Conservation (phyloP, 768 basidiomycete species). For the Trametes cinnabarina region DNA sequence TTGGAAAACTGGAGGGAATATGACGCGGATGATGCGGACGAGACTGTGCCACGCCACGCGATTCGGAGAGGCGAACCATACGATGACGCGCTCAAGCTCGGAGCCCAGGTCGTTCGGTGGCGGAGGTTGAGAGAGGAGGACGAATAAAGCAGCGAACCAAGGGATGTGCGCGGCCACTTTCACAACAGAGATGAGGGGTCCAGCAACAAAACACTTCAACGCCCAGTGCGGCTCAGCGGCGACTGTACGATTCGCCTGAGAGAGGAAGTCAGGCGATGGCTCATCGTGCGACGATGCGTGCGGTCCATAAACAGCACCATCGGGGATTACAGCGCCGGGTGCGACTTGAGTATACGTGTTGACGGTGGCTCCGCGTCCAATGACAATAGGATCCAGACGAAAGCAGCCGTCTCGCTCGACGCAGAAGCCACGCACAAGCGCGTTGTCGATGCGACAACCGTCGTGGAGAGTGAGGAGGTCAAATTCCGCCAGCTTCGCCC, state of each 20-base stretch:
- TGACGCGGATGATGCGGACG: constrained; percentile 39
- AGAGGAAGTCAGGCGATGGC: constrained; percentile 37
- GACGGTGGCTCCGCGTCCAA: constrained; percentile 39
- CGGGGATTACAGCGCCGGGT: constrained; percentile 39
- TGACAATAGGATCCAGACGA: constrained; percentile 38
- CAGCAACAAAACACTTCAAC: constrained; percentile 38
- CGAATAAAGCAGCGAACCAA: constrained; percentile 41
- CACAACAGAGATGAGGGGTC: constrained; percentile 39
- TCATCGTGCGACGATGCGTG: constrained; percentile 44
- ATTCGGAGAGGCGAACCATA: constrained; percentile 44
- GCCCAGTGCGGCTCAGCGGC: constrained; percentile 32
- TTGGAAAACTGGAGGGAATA: constrained; percentile 39
- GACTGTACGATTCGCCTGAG: constrained; percentile 41
- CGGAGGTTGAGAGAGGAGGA: constrained; percentile 34
- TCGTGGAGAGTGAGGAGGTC: constrained; percentile 44
- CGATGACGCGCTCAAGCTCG: constrained; percentile 40
- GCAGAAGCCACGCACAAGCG: constrained; percentile 43
- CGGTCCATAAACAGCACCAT: constrained; percentile 43
- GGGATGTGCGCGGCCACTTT: constrained; percentile 40
- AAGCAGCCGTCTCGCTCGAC: constrained; percentile 47
- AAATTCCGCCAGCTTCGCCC: constrained; percentile 40
- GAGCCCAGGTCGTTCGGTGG: constrained; percentile 29
- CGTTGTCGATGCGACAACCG: constrained; percentile 42
- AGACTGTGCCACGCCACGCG: constrained; percentile 42
- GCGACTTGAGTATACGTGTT: constrained; percentile 46